phyloP scores from a whole-genome alignment of 805 yeast species.

The Candida peoriensis region DNA sequence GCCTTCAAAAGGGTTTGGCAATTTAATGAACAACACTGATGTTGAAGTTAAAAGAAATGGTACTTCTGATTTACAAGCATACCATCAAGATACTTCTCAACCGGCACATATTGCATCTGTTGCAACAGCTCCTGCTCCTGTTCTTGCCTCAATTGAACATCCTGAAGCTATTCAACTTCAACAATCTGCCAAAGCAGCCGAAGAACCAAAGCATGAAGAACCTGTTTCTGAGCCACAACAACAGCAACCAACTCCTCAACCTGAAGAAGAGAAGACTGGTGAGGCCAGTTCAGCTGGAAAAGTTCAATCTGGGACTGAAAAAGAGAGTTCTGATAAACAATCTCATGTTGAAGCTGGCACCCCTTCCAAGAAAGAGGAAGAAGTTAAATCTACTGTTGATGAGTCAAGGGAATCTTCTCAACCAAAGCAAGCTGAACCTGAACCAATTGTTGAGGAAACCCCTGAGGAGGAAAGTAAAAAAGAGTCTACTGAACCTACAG shows the following conservation, averaged over 20 bases:
- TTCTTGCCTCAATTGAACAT: background rate
- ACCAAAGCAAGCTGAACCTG: background rate
- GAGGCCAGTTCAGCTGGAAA: too few relatives aligned
- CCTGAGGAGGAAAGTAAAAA: background rate
- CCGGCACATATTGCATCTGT: background rate
- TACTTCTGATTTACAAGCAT: background rate
- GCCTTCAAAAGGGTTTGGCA: conserved; percentile 1
- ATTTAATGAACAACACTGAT: too few relatives aligned
- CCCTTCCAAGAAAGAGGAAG: background rate
- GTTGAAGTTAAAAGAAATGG: background rate
- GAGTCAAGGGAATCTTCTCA: background rate
- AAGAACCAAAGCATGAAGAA: background rate
- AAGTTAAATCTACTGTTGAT: background rate
- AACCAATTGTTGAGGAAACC: background rate
- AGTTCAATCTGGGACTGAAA: too few relatives aligned
- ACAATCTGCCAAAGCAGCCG: background rate
- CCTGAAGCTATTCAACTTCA: too few relatives aligned
- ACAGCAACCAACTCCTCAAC: background rate
- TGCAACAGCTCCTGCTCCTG: background rate
- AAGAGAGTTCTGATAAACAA: too few relatives aligned
- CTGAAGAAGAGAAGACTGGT: background rate
- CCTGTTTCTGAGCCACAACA: background rate
- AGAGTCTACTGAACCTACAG: background rate
- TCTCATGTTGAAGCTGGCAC: too few relatives aligned
- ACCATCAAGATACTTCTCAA: background rate